A percentile compares a stretch with the other conserved stretches of the same genome.
Conservation (phyloP, 2,329 filamentous ascomycete genomes). For the Colletotrichum paranaense region DNA sequence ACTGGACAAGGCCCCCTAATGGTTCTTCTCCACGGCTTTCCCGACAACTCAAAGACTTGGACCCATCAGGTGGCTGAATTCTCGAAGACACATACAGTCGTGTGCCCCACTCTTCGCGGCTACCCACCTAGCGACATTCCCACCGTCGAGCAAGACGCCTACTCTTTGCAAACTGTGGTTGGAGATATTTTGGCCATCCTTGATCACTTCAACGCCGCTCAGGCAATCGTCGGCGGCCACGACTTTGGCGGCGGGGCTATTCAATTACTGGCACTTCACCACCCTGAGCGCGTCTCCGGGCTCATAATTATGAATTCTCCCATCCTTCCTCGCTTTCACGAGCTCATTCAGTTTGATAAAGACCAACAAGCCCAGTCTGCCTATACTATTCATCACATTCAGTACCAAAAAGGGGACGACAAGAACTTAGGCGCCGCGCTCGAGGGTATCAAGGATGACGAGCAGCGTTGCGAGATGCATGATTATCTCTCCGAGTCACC, state of each 20-base stretch:
- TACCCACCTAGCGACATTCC: not conserved
- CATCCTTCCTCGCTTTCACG: not conserved
- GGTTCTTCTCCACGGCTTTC: not conserved
- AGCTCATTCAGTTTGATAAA: not conserved
- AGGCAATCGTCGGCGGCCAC: conserved; percentile 1
- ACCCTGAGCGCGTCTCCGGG: not conserved
- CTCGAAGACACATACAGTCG: not conserved
- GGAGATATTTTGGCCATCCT: not conserved
- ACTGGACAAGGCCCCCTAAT: not conserved
- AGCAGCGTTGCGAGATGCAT: not conserved
- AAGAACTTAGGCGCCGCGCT: not conserved
- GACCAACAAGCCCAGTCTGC: not conserved
- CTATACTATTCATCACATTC: not conserved
- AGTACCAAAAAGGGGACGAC: not conserved
- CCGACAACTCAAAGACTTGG: conserved; percentile 1
- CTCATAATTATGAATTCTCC: conserved; percentile 3
- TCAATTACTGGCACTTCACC: not conserved
- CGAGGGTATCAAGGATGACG: not conserved
- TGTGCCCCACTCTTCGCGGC: not conserved
- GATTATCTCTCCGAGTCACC: conserved; percentile 1
- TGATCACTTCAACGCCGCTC: not conserved
- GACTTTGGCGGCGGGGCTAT: conserved; percentile 1
- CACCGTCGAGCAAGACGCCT: not conserved
- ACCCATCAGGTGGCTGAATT: not conserved
- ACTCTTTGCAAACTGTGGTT: not conserved